Evolutionary conservation across 768 basidiomycete species (phyloP).

Genomic region (Tricholoma terreum): DNA sequence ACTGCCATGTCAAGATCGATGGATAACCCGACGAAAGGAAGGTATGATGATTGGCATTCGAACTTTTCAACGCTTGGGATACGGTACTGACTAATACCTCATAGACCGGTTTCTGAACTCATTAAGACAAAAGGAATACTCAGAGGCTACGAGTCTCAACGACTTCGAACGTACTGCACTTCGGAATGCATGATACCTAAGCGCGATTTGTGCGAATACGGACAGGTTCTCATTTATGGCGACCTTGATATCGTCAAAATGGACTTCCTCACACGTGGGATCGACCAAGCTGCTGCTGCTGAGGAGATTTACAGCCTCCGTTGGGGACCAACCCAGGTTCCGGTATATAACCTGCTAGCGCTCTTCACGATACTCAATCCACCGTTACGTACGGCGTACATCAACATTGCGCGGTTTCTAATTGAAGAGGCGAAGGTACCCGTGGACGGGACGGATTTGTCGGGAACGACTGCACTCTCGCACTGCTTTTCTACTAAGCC

Average conservation of each 20-base stretch:
- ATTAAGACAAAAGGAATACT: conserved; percentile 29
- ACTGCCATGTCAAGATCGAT: neutral
- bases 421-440: conserved; percentile 32
- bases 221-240: conserved; percentile 24
- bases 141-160: conserved; percentile 35
- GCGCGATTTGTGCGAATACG: conserved; percentile 35
- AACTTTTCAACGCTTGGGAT: neutral
- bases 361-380: conserved; percentile 27
- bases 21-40: conserved; percentile 21
- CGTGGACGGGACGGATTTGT: conserved; percentile 36
- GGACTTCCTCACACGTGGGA: conserved; percentile 23
- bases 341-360: conserved; percentile 37
- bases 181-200: conserved; percentile 31
- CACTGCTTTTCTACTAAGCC: conserved; percentile 42
- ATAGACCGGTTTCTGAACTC: conserved; percentile 28
- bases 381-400: conserved; percentile 14
- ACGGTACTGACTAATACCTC: neutral
- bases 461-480: conserved; percentile 38
- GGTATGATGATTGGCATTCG: conserved; percentile 16
- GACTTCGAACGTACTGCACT: conserved; percentile 34
- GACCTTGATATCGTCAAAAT: conserved; percentile 21
- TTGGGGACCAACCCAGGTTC: conserved; percentile 40
- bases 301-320: conserved; percentile 30
- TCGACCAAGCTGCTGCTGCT: conserved; percentile 17
- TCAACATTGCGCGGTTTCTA: conserved; percentile 32